Conservation (phyloP, 2,329 filamentous ascomycete genomes). For the Aplosporella prunicola region DNA sequence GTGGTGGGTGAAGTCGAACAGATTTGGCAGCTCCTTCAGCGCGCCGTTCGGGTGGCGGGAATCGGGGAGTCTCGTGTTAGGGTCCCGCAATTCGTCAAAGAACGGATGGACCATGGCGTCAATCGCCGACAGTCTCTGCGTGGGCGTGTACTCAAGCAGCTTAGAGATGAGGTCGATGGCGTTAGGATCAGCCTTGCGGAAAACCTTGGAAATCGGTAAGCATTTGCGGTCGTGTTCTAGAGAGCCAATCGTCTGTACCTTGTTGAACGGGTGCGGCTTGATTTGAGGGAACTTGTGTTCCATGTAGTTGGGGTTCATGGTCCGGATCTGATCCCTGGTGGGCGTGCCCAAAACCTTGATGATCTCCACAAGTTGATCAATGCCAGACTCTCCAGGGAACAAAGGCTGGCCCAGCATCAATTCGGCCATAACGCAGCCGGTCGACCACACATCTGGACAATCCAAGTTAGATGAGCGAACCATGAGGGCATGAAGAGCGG, state of each 20-base stretch:
- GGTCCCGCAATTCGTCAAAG: constrained; percentile 92
- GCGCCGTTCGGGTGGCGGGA: constrained; percentile 80
- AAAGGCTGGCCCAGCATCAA: constrained; percentile 96
- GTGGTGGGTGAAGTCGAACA: constrained; percentile 91
- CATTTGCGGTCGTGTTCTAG: background rate
- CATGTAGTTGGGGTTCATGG: constrained; percentile 99
- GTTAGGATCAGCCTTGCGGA: constrained; percentile 87
- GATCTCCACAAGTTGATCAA: constrained; percentile 97
- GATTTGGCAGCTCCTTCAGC: constrained; percentile 68
- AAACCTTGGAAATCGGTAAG: constrained; percentile 50
- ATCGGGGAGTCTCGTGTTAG: constrained; percentile 83
- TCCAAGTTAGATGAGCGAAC: constrained; percentile 16
- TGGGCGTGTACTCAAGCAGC: constrained; percentile 93
- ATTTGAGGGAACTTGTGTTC: constrained; percentile 99
- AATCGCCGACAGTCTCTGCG: constrained; percentile 83
- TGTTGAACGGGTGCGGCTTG: constrained; percentile 98
- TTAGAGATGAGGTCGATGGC: constrained; percentile 93
- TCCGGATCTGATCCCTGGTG: constrained; percentile 94
- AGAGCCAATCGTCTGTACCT: constrained; percentile 42
- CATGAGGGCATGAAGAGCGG: constrained; percentile 2
- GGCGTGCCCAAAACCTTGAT: constrained; percentile 98
- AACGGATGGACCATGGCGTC: constrained; percentile 98
- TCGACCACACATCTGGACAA: constrained; percentile 87
- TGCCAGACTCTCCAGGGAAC: constrained; percentile 96
- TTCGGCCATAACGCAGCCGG: constrained; percentile 98